Conservation (phyloP, 1,284 basidiomycete species). For the Kalmanozyma brasiliensis region DNA sequence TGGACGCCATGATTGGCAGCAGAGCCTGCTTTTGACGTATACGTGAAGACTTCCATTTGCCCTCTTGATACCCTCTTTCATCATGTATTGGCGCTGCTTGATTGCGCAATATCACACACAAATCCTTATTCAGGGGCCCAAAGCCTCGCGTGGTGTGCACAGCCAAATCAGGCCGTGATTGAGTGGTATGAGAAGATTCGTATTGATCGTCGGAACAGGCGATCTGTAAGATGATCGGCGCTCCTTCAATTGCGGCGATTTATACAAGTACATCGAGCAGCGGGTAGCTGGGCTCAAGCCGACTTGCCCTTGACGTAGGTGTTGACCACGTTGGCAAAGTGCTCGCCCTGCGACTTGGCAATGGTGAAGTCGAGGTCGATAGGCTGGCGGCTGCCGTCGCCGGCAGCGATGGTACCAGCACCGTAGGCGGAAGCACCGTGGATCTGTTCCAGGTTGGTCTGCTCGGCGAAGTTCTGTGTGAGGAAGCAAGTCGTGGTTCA, state of each 20-base stretch:
- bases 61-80: conserved; percentile 22
- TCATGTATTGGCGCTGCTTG: conserved; percentile 3
- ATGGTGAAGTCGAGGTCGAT: conserved; percentile 39
- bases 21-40: neutral
- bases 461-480: conserved; percentile 29
- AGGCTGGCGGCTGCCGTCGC: conserved; percentile 50
- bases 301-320: conserved; percentile 52
- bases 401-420: conserved; percentile 52
- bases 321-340: conserved; percentile 51
- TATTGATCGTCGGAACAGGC: too few relatives aligned
- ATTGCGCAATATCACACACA: conserved; percentile 1
- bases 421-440: conserved; percentile 49
- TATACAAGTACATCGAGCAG: conserved; percentile 1
- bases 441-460: conserved; percentile 40
- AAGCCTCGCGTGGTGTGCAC: too few relatives aligned
- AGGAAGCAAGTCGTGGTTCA: too few relatives aligned
- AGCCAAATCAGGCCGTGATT: too few relatives aligned
- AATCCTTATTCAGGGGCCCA: neutral
- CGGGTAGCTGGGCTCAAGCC: conserved; percentile 6
- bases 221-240: too few relatives aligned
- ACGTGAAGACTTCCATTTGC: neutral
- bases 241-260: too few relatives aligned
- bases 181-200: too few relatives aligned
- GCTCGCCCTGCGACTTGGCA: conserved; percentile 48
- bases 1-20: conserved; percentile 57